phyloP scores from a whole-genome alignment of 2,329 filamentous ascomycete genomes.

The Thermochaetoides dissita region DNA sequence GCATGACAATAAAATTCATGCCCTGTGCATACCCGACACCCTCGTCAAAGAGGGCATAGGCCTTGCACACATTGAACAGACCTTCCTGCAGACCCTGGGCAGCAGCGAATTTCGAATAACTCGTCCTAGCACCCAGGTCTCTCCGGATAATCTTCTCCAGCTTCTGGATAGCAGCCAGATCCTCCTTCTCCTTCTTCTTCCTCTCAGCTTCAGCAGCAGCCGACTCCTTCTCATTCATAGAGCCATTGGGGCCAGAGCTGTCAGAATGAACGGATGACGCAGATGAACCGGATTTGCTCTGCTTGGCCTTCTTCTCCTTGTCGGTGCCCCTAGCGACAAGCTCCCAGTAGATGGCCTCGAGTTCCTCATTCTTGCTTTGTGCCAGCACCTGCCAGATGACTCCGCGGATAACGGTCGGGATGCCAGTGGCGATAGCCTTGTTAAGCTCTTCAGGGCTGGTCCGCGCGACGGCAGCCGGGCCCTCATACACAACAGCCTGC shows the following conservation, averaged over 20 bases:
- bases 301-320: conserved; percentile 51
- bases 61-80: conserved; percentile 90
- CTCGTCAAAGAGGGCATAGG: conserved; percentile 91
- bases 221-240: conserved; percentile 45
- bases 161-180: conserved; percentile 57
- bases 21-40: conserved; percentile 93
- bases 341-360: conserved; percentile 77
- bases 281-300: conserved; percentile 49
- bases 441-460: conserved; percentile 85
- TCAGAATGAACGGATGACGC: conserved; percentile 76
- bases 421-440: conserved; percentile 79
- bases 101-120: conserved; percentile 90
- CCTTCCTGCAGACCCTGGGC: conserved; percentile 85
- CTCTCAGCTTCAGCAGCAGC: conserved; percentile 50
- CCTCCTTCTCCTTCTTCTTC: conserved; percentile 68
- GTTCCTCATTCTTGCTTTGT: conserved; percentile 82
- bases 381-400: conserved; percentile 97
- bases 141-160: conserved; percentile 85
- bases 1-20: conserved; percentile 98
- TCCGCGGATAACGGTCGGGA: conserved; percentile 88
- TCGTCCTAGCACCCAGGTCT: conserved; percentile 82
- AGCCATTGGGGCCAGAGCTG: conserved; percentile 47
- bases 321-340: conserved; percentile 68
- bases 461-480: conserved; percentile 72
- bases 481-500: conserved; percentile 92